These are phyloP conservation scores for Elaeis oleifera DNA, from an alignment of 202 grass and related monocot species.

Conservation along the genomic window DNA sequence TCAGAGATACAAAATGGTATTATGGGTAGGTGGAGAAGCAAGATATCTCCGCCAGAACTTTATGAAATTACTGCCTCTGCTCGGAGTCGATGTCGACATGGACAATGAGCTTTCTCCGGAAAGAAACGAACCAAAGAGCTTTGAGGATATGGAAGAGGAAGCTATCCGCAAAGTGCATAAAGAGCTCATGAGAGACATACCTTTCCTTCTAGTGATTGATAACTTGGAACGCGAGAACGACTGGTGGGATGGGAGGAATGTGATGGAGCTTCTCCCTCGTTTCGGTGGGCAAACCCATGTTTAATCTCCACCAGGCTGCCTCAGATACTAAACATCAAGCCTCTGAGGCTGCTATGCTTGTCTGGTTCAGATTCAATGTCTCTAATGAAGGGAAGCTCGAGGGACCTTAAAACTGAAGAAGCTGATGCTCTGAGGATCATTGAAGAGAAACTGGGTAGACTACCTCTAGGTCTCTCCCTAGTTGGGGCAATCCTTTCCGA, in stretches of 20 bases:
- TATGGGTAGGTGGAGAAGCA: slow-evolving; percentile 46
- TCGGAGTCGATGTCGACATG: slow-evolving; percentile 37
- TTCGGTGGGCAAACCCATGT: slow-evolving; percentile 25
- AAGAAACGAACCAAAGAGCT: not conserved
- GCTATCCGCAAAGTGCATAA: slow-evolving; percentile 44
- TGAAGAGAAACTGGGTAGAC: slow-evolving; percentile 25
- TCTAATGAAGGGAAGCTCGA: slow-evolving; percentile 36
- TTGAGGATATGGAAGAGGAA: slow-evolving; percentile 37
- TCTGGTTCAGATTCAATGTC: slow-evolving; percentile 19
- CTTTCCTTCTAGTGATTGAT: slow-evolving; percentile 52
- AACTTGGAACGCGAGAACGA: slow-evolving; percentile 51
- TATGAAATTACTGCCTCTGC: slow-evolving; percentile 36
- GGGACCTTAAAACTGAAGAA: slow-evolving; percentile 9
- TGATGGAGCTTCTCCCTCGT: slow-evolving; percentile 42
- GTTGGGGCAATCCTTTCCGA: slow-evolving; percentile 29
- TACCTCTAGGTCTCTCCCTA: slow-evolving; percentile 39
- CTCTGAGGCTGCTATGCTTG: slow-evolving; percentile 23
- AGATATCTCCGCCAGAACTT: slow-evolving; percentile 47
- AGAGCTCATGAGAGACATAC: slow-evolving; percentile 53
- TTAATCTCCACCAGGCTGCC: slow-evolving; percentile 40
- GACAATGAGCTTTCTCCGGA: not conserved
- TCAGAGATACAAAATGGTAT: slow-evolving; percentile 46
- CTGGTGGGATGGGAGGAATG: slow-evolving; percentile 48
- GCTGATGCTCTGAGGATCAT: slow-evolving; percentile 18
- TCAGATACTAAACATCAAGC: slow-evolving; percentile 19